Percentiles rank a stretch among this genome's conserved stretches.
Evolutionary conservation across 2,329 filamentous ascomycete species (phyloP).

Genomic region (Geosmithia flava): DNA sequence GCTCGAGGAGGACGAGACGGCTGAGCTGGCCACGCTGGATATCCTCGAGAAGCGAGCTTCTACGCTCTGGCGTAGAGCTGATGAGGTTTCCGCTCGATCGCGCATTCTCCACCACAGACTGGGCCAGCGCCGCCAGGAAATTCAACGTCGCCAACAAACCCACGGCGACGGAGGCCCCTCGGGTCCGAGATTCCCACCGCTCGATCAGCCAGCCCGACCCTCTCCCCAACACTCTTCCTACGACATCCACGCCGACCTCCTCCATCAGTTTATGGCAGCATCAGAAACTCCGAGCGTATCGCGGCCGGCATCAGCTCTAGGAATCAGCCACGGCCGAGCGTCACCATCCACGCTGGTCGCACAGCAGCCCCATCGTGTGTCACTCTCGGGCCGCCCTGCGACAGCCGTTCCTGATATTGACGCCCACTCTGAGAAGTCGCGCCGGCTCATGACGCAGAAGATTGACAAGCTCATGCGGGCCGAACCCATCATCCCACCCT

Average conservation of each 20-base stretch:
- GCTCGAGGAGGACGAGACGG: conserved; percentile 74
- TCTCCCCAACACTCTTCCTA: conserved; percentile 19
- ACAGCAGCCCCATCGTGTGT: conserved; percentile 7
- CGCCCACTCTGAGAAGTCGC: conserved; percentile 18
- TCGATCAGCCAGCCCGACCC: conserved; percentile 14
- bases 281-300: conserved; percentile 1
- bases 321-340: conserved; percentile 9
- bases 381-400: conserved; percentile 5
- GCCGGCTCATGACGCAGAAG: conserved; percentile 54
- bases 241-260: conserved; percentile 40
- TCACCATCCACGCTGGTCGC: conserved; percentile 11
- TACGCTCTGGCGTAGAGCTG: conserved; percentile 67
- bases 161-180: conserved; percentile 10
- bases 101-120: conserved; percentile 73
- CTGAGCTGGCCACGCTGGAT: conserved; percentile 72
- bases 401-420: conserved; percentile 6
- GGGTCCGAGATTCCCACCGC: conserved; percentile 12
- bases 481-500: conserved; percentile 67
- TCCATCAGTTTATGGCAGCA: conserved; percentile 35
- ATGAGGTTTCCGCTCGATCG: conserved; percentile 51
- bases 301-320: conserved; percentile 11
- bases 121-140: conserved; percentile 17
- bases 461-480: conserved; percentile 67
- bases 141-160: conserved; percentile 12
- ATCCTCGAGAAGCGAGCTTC: conserved; percentile 70